Conservation (phyloP, 2,329 filamentous ascomycete species). For the Bipolaris victoriae region DNA sequence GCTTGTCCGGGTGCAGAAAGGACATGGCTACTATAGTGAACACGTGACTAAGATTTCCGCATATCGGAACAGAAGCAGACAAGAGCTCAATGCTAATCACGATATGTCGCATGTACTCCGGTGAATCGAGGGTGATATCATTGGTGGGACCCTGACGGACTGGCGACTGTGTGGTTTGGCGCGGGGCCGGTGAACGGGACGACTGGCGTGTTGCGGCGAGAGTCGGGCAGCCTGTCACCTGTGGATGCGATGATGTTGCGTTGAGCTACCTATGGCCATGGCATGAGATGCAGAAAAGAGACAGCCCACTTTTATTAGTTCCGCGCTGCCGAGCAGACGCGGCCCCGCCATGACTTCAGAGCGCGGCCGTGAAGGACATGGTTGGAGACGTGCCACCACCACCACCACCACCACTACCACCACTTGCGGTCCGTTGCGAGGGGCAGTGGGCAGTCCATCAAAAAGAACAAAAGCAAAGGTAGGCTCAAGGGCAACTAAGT, state of each 20-base stretch:
- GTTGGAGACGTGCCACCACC: not conserved
- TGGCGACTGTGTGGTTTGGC: not conserved
- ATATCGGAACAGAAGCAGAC: slow-evolving; percentile 30
- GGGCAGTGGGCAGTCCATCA: slow-evolving; percentile 25
- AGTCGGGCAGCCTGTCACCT: slow-evolving; percentile 34
- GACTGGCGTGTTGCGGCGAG: slow-evolving; percentile 38
- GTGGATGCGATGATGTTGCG: slow-evolving; percentile 10
- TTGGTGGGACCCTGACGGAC: slow-evolving; percentile 29
- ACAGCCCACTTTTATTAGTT: slow-evolving; percentile 14
- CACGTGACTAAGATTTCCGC: slow-evolving; percentile 23
- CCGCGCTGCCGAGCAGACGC: slow-evolving; percentile 35
- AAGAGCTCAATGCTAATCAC: slow-evolving; percentile 30
- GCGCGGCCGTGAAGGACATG: slow-evolving; percentile 44
- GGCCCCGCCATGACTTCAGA: slow-evolving; percentile 42
- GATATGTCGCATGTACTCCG: slow-evolving; percentile 5
- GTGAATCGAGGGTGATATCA: slow-evolving; percentile 17
- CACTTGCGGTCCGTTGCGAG: slow-evolving; percentile 36
- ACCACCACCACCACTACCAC: not conserved
- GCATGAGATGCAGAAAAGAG: slow-evolving; percentile 21
- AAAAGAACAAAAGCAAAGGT: not conserved
- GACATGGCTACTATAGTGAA: slow-evolving; percentile 36
- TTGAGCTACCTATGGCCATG: slow-evolving; percentile 13
- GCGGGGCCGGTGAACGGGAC: slow-evolving; percentile 6
- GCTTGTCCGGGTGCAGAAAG: slow-evolving; percentile 32
- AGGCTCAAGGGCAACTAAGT: too few species aligned